Conservation (phyloP, 352 stramenopile genomes). For the Halophytophthora batemanensis region DNA sequence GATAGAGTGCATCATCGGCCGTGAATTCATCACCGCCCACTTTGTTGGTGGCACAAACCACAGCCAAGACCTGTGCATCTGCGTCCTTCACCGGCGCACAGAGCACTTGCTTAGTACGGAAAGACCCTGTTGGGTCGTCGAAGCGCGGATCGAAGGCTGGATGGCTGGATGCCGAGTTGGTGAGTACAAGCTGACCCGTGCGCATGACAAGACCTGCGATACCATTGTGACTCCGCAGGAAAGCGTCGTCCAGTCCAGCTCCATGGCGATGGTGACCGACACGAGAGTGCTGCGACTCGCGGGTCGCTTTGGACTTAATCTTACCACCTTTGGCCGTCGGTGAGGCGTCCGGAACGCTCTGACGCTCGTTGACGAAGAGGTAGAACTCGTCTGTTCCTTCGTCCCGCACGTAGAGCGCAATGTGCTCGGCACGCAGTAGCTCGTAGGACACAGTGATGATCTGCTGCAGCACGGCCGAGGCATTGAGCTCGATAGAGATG, state of each 20-base stretch:
- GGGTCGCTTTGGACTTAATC: slow-evolving; percentile 2
- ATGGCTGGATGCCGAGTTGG: slow-evolving; percentile 55
- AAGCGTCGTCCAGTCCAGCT: slow-evolving; percentile 32
- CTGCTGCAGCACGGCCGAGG: slow-evolving; percentile 57
- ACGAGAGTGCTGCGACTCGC: slow-evolving; percentile 5
- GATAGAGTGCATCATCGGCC: slow-evolving; percentile 62
- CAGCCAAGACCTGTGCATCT: slow-evolving; percentile 47
- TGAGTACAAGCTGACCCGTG: slow-evolving; percentile 57
- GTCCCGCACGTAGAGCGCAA: slow-evolving; percentile 64
- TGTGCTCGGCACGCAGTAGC: slow-evolving; percentile 55
- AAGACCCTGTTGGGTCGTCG: slow-evolving; percentile 45
- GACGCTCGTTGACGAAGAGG: slow-evolving; percentile 30
- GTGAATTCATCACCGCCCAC: slow-evolving; percentile 64
- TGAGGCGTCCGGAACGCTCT: slow-evolving; percentile 1
- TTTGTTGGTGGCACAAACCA: slow-evolving; percentile 73
- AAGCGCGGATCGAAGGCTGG: slow-evolving; percentile 57
- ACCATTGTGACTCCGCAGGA: slow-evolving; percentile 69
- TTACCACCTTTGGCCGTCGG: slow-evolving; percentile 10
- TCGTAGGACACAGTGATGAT: slow-evolving; percentile 68
- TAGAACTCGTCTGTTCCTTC: slow-evolving; percentile 67
- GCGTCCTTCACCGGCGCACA: slow-evolving; percentile 60
- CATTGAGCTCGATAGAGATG: slow-evolving; percentile 60
- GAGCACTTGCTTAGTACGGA: slow-evolving; percentile 53
- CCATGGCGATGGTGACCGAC: slow-evolving; percentile 21
- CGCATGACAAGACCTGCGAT: slow-evolving; percentile 65